Evolutionary conservation across 179 eudicot species (phyloP).

Genomic region (Spergularia azorica): DNA sequence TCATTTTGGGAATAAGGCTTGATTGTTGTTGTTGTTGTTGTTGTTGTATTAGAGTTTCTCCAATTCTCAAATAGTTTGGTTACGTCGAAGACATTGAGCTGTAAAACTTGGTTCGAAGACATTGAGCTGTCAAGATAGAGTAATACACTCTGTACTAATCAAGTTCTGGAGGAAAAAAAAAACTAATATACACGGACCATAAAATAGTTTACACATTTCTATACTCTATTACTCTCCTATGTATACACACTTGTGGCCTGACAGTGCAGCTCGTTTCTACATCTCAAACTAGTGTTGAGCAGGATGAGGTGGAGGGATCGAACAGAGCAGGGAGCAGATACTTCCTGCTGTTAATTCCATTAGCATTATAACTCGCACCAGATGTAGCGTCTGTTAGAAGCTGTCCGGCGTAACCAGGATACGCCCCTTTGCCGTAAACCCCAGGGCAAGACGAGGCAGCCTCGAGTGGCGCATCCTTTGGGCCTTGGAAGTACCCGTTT

Average conservation of each 20-base stretch:
- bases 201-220: no score
- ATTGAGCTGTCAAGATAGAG: no score
- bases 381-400: constrained; percentile 28
- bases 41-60: no score
- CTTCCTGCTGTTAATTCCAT: constrained; percentile 34
- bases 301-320: constrained; percentile 34
- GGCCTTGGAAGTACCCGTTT: constrained; percentile 39
- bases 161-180: no score
- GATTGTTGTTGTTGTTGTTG: no score
- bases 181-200: no score
- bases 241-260: neutral
- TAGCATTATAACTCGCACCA: constrained; percentile 41
- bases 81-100: no score
- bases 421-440: constrained; percentile 37
- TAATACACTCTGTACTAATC: no score
- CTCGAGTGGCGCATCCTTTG: constrained; percentile 37
- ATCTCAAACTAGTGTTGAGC: constrained; percentile 33
- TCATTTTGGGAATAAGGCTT: no score
- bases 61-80: no score
- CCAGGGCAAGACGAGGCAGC: constrained; percentile 40
- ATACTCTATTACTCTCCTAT: neutral
- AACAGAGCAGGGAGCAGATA: constrained; percentile 41
- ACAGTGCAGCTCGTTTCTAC: no score
- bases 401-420: constrained; percentile 40
- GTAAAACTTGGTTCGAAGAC: no score